Percentiles rank a stretch among this genome's conserved stretches.
These are phyloP conservation scores for Nasturtium officinale DNA, from an alignment of 345 rosid species.

Conservation along the genomic window DNA sequence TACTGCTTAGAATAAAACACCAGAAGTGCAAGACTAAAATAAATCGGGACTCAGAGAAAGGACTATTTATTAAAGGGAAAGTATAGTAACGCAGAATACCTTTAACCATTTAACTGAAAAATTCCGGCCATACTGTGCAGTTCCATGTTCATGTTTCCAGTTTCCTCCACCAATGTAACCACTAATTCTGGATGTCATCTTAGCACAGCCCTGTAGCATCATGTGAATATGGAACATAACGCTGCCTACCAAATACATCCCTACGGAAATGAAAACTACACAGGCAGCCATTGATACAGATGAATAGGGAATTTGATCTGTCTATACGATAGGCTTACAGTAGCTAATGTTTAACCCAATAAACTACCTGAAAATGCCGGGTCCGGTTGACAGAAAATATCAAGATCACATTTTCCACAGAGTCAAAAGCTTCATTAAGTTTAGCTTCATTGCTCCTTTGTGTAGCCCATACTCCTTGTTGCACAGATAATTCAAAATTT, in stretches of 20 bases:
- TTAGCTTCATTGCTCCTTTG: constrained; percentile 99
- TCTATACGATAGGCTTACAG: neutral
- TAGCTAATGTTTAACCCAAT: constrained; percentile 17
- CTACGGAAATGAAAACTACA: constrained; percentile 11
- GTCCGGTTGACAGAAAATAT: constrained; percentile 96
- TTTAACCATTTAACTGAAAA: constrained; percentile 99
- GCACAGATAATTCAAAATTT: constrained; percentile 95
- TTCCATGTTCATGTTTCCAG: constrained; percentile 99
- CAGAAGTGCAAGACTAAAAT: constrained; percentile 12
- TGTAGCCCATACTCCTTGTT: constrained; percentile 99
- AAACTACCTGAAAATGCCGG: constrained; percentile 90
- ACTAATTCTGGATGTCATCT: constrained; percentile 95
- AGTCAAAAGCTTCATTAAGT: constrained; percentile 95
- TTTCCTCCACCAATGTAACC: constrained; percentile 88
- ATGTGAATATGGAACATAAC: constrained; percentile 13
- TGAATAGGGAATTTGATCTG: neutral
- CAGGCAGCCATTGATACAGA: constrained; percentile 20
- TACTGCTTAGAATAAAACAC: neutral
- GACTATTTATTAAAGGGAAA: constrained; percentile 4
- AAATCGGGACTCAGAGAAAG: constrained; percentile 1
- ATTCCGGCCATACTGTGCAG: constrained; percentile 95
- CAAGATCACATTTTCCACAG: constrained; percentile 85
- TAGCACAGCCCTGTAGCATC: constrained; percentile 86
- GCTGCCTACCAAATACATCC: constrained; percentile 8
- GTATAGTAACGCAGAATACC: constrained; percentile 47